These are phyloP conservation scores for Tulasnella sp. DNA, from an alignment of 768 basidiomycete genomes.

Conservation along the genomic window DNA sequence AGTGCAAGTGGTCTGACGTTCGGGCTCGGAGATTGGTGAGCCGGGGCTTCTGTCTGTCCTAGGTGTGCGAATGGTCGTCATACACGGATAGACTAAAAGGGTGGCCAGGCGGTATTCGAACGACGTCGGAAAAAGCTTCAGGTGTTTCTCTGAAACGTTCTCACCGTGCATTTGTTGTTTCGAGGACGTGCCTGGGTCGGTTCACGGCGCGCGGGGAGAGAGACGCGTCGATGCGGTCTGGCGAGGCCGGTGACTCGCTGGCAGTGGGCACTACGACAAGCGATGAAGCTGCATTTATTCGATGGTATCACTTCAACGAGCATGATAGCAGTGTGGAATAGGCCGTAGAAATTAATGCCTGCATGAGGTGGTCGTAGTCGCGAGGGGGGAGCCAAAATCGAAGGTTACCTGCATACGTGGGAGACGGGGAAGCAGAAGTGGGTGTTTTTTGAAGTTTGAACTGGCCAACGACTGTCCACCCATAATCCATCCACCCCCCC, in stretches of 20 bases:
- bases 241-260: background rate
- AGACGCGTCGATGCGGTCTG: background rate
- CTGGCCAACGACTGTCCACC: background rate
- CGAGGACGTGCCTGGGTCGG: background rate
- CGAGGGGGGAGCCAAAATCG: background rate
- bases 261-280: background rate
- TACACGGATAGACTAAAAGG: background rate
- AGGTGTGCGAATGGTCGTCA: background rate
- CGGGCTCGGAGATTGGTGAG: background rate
- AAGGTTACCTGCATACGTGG: background rate
- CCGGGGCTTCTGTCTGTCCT: constrained; percentile 11
- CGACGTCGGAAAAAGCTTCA: background rate
- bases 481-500: background rate
- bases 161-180: background rate
- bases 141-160: background rate
- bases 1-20: background rate
- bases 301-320: background rate
- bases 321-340: no score
- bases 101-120: background rate
- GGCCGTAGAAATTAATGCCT: no score
- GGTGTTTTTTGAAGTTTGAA: constrained; percentile 7
- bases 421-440: background rate
- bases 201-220: background rate
- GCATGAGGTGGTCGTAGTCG: background rate
- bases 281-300: background rate